A percentile compares a stretch with the other conserved stretches of the same genome.
Conservation (phyloP, 2,329 filamentous ascomycete species). For the Huntiella omanensis region DNA sequence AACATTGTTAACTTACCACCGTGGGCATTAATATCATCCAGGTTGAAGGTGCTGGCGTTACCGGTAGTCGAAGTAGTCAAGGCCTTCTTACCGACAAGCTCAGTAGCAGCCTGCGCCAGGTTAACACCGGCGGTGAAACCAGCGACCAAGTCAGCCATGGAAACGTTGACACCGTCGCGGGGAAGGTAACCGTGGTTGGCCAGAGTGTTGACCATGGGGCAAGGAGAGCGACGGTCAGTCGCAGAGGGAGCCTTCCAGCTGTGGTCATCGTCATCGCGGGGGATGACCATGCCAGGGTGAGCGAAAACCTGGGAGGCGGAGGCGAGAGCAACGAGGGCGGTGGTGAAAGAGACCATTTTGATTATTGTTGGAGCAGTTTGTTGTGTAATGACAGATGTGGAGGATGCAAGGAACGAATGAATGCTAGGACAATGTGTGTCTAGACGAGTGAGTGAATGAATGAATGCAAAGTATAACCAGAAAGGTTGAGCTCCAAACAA, state of each 20-base stretch:
- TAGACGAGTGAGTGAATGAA: constrained; percentile 1
- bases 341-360: constrained; percentile 6
- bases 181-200: constrained; percentile 14
- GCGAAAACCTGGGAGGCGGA: constrained; percentile 7
- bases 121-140: constrained; percentile 13
- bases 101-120: constrained; percentile 11
- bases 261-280: background rate
- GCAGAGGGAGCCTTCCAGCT: constrained; percentile 10
- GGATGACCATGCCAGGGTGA: background rate
- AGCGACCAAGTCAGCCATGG: constrained; percentile 11
- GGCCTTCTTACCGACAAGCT: constrained; percentile 11
- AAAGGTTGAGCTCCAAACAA: constrained; percentile 2
- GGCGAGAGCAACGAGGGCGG: constrained; percentile 5
- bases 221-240: constrained; percentile 12
- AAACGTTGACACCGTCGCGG: constrained; percentile 12
- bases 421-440: background rate
- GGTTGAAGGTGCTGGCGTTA: constrained; percentile 15
- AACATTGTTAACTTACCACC: constrained; percentile 6
- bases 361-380: background rate
- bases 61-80: constrained; percentile 16
- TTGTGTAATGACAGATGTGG: background rate
- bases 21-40: constrained; percentile 16
- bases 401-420: constrained; percentile 1
- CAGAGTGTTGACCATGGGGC: constrained; percentile 15
- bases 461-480: constrained; percentile 1